Evolutionary conservation across 495 filamentous ascomycete genomes (phyloP), one percentile per base, ranked within the genome.

Genomic region (Xylaria longipes): DNA sequence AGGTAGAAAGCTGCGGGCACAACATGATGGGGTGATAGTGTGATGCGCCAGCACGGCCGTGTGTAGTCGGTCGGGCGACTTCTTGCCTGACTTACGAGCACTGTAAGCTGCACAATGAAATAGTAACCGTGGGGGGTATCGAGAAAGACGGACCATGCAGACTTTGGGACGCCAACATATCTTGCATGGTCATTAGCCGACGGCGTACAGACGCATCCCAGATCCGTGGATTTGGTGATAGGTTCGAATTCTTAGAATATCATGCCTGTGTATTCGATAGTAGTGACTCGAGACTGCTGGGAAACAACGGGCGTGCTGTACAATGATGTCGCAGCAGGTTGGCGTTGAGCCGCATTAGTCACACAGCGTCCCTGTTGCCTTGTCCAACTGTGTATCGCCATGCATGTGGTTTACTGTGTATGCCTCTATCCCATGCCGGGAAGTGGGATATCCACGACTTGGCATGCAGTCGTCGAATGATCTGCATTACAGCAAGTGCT

Each of bases 391-490:
- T 20, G 31, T 22, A 60, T 35, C 57, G 29, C 20, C 57, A 60
- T 60, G 57, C 52, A 31, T 56, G 31, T 37, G n/a, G 33, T 37
- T 17, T 60, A n/a, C 33, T 5, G 39, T 60, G 57, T 35, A 31
- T 39, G 57, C 57, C 39, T 60, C 15, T 60, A n/a, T 17, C 25
- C 56, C 4, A 22, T 37, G 33, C 31, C 17, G 35, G 14, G 0
- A 41, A 33, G 60, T 63, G 60, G 60, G 45, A 39, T 37, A 37
- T 31, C 35, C 65, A 54, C 48, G 41, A 35, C 48, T 56, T 67
- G 65, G 46, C 46, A 56, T 67, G 65, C 48, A 67, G 43, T 67
- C 17, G 48, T 67, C 43, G 35, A 67, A 67, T 67, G 65, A 67
- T 67, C 65, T 67, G 65, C 65, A 67, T 67, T 56, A 48, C 33